A percentile compares a stretch with the other conserved stretches of the same genome.
Evolutionary conservation across 805 yeast species (phyloP).

Genomic region (Teunomyces pallodes): DNA sequence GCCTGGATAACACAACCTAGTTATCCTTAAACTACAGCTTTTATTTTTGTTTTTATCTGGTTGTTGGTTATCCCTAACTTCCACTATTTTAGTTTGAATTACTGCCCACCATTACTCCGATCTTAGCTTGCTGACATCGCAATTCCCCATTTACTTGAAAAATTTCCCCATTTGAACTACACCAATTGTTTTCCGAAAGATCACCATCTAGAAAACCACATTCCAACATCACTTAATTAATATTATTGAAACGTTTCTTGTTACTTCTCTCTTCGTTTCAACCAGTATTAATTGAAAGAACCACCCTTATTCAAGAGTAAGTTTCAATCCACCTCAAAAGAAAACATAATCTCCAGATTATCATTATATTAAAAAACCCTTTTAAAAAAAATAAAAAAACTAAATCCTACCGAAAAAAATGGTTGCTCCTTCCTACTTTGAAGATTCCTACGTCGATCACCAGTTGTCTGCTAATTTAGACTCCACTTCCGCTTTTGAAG

Average conservation of each 20-base stretch:
- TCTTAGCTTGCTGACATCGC: slow-evolving; percentile 10
- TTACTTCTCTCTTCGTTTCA: slow-evolving; percentile 49
- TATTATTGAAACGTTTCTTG: slow-evolving; percentile 43
- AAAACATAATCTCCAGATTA: slow-evolving; percentile 6
- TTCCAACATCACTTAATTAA: slow-evolving; percentile 2
- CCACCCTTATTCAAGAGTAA: slow-evolving; percentile 31
- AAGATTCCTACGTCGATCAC: slow-evolving; percentile 66
- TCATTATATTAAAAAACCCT: background rate
- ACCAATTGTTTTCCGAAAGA: background rate
- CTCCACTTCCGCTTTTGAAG: slow-evolving; percentile 92
- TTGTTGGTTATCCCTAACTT: background rate
- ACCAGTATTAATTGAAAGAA: slow-evolving; percentile 16
- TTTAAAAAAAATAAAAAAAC: slow-evolving; percentile 6
- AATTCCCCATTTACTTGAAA: slow-evolving; percentile 1
- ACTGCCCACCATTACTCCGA: slow-evolving; percentile 16
- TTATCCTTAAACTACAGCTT: background rate
- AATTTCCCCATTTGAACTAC: slow-evolving; percentile 4
- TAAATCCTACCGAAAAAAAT: slow-evolving; percentile 17
- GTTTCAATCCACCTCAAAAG: slow-evolving; percentile 36
- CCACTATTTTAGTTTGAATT: background rate
- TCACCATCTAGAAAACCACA: background rate
- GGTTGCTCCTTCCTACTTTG: slow-evolving; percentile 43
- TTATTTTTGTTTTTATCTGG: background rate
- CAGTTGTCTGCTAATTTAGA: slow-evolving; percentile 76
- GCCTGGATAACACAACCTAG: slow-evolving; percentile 40